Evolutionary conservation across 1,284 basidiomycete genomes (phyloP).

Genomic region (Papiliotrema terrestris): DNA sequence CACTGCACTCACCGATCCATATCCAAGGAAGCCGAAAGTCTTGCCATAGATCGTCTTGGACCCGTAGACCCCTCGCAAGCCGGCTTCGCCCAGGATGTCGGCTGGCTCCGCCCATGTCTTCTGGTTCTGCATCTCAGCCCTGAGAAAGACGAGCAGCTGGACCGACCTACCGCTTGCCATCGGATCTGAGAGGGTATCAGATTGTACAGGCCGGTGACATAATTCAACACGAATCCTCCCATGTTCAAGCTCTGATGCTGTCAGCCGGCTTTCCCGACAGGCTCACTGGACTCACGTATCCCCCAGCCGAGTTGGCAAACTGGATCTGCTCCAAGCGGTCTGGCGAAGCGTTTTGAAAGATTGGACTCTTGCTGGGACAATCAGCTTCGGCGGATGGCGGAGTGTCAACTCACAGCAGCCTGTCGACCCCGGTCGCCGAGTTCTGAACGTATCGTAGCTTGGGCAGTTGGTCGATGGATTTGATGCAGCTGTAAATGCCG

Average conservation of each 20-base stretch:
- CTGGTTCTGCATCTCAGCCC: background rate
- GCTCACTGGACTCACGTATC: background rate
- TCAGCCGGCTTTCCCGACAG: background rate
- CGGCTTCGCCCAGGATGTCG: background rate
- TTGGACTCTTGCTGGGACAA: background rate
- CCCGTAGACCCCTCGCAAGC: background rate
- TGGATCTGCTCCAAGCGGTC: background rate
- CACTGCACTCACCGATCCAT: background rate
- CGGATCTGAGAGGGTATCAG: conserved; percentile 21
- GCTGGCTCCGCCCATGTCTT: background rate
- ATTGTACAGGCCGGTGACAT: conserved; percentile 16
- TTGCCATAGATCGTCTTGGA: conserved; percentile 19
- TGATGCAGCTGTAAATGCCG: background rate
- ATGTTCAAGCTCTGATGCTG: background rate
- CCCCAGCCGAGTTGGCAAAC: background rate
- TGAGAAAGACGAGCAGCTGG: background rate
- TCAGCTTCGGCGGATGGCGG: background rate
- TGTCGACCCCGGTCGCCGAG: background rate
- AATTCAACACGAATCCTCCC: conserved; percentile 1
- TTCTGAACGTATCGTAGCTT: background rate
- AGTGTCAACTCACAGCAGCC: background rate
- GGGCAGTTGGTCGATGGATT: background rate
- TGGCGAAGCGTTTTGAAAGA: background rate
- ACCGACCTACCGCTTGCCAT: background rate
- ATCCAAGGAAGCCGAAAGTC: conserved; percentile 26